These are phyloP conservation scores for Jimgerdemannia lactiflua DNA, from an alignment of 192 early-diverging fungal species.

Conservation along the genomic window DNA sequence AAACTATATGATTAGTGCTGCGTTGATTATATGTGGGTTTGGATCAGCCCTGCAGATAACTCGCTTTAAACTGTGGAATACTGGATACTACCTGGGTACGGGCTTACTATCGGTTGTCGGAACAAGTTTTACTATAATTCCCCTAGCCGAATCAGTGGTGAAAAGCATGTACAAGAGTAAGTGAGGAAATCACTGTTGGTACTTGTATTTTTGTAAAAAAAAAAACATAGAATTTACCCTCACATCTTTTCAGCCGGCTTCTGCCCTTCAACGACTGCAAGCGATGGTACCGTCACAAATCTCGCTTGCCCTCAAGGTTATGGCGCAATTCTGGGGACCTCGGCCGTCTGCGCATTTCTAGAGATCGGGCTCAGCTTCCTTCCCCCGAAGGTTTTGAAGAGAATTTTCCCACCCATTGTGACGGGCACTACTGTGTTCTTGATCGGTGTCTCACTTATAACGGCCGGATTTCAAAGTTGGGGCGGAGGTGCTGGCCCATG, in stretches of 20 bases:
- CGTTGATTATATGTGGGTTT: conserved; percentile 50
- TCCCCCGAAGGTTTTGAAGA: conserved; percentile 41
- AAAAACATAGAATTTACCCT: background rate
- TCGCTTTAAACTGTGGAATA: conserved; percentile 36
- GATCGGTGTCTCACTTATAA: conserved; percentile 43
- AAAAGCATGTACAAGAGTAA: conserved; percentile 30
- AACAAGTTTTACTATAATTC: conserved; percentile 48
- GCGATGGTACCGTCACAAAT: conserved; percentile 33
- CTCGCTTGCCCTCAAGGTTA: conserved; percentile 45
- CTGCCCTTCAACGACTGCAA: conserved; percentile 23
- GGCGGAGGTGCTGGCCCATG: conserved; percentile 49
- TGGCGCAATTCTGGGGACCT: conserved; percentile 52
- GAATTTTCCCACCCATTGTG: conserved; percentile 53
- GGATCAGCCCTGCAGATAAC: conserved; percentile 54
- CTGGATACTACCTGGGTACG: conserved; percentile 38
- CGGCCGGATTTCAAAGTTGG: conserved; percentile 43
- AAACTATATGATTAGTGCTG: conserved; percentile 46
- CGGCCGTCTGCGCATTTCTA: conserved; percentile 46
- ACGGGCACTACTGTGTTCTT: conserved; percentile 47
- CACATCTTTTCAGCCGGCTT: conserved; percentile 3
- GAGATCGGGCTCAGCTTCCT: conserved; percentile 42
- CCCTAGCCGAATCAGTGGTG: conserved; percentile 46
- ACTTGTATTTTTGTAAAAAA: too few species aligned
- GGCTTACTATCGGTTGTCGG: conserved; percentile 51
- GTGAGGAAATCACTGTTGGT: background rate